A percentile compares a stretch with the other conserved stretches of the same genome.
These are phyloP conservation scores for Cytospora piceae DNA, from an alignment of 2,329 filamentous ascomycete genomes.

Conservation along the genomic window DNA sequence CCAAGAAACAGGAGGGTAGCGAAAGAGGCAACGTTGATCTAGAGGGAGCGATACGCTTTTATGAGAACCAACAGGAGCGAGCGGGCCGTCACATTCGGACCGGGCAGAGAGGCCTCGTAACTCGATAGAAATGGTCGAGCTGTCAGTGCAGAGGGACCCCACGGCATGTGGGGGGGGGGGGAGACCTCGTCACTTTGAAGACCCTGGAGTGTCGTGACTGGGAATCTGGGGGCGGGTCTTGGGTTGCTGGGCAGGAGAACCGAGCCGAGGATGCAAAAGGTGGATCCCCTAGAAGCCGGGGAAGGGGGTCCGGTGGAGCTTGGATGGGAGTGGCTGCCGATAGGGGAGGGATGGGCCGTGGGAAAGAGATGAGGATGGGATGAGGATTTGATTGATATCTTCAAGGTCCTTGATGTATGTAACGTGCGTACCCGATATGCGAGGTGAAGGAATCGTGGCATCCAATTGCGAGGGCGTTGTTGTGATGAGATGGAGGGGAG, in stretches of 20 bases:
- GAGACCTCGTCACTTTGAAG: slow-evolving; percentile 12
- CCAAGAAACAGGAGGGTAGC: not conserved
- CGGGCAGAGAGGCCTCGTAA: slow-evolving; percentile 7
- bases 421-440: not conserved
- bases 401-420: not conserved
- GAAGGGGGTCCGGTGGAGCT: slow-evolving; percentile 15
- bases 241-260: slow-evolving; percentile 11
- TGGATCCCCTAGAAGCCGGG: slow-evolving; percentile 19
- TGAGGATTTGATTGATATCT: slow-evolving; percentile 10
- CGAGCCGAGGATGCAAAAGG: slow-evolving; percentile 5
- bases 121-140: slow-evolving; percentile 5
- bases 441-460: slow-evolving; percentile 1
- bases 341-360: slow-evolving; percentile 4
- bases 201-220: not conserved
- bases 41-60: slow-evolving; percentile 20
- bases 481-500: not conserved
- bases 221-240: not conserved
- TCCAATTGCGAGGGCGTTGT: slow-evolving; percentile 9
- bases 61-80: slow-evolving; percentile 18
- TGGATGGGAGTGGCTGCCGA: slow-evolving; percentile 12
- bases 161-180: slow-evolving; percentile 23
- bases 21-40: not conserved
- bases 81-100: slow-evolving; percentile 25
- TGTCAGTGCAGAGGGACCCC: slow-evolving; percentile 18
- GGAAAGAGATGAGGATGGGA: slow-evolving; percentile 5